Percentiles rank a stretch among this genome's conserved stretches.
Evolutionary conservation across 75 land plant genomes (phyloP).

Genomic region (Cunninghamia lanceolata): DNA sequence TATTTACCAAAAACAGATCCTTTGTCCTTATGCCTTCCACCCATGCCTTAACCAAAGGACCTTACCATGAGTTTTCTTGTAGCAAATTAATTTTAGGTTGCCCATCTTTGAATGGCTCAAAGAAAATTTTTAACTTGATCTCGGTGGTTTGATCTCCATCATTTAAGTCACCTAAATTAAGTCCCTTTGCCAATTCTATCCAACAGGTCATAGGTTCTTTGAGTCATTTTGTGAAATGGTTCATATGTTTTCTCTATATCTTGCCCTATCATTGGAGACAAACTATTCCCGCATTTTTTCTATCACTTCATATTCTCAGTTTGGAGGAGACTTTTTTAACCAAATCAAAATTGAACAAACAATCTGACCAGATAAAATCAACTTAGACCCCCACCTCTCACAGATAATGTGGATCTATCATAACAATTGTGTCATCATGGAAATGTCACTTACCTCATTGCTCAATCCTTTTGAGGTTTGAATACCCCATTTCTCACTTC

Average conservation of each 20-base stretch:
- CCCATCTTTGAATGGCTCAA: neutral
- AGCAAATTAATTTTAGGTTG: neutral
- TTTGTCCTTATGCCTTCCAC: neutral
- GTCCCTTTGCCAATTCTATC: too few relatives aligned
- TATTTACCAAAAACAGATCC: neutral
- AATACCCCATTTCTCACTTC: conserved; percentile 83
- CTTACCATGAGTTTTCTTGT: neutral
- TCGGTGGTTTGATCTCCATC: neutral
- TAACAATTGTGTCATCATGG: conserved; percentile 85
- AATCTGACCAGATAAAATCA: neutral
- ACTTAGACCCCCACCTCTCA: conserved; percentile 29
- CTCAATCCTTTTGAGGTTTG: conserved; percentile 75
- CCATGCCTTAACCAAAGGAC: conserved; percentile 5
- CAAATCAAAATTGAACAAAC: neutral
- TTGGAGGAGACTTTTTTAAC: neutral
- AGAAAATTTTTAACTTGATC: neutral
- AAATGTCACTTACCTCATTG: conserved; percentile 86
- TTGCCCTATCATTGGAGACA: too few relatives aligned
- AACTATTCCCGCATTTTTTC: too few relatives aligned
- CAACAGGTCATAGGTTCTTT: too few relatives aligned
- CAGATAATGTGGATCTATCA: conserved; percentile 20
- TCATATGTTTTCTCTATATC: too few relatives aligned
- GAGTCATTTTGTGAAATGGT: too few relatives aligned
- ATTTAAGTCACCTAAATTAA: neutral
- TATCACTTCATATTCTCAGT: too few relatives aligned